A percentile compares a stretch with the other conserved stretches of the same genome.
Evolutionary conservation across 306 rosid genomes (phyloP).

Genomic region (Hippophae rhamnoides): DNA sequence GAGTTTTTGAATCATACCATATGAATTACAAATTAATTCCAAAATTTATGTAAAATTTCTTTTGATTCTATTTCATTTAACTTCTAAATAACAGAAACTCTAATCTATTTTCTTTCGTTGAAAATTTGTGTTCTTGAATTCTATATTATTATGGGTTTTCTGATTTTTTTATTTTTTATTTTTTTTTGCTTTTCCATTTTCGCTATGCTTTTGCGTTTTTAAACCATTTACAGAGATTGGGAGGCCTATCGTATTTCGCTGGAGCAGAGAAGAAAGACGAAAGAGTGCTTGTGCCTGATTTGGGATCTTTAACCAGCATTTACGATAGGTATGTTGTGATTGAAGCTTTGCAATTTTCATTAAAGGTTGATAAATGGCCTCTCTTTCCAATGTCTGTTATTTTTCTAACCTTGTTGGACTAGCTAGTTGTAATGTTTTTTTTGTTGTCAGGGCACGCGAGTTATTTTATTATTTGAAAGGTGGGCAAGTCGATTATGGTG

Average conservation of each 20-base stretch:
- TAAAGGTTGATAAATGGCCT: neutral
- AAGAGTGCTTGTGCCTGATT: slow-evolving; percentile 97
- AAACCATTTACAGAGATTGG: slow-evolving; percentile 45
- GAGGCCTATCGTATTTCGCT: slow-evolving; percentile 76
- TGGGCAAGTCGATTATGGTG: slow-evolving; percentile 89
- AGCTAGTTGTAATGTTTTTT: neutral
- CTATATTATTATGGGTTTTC: neutral
- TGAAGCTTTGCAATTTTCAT: neutral
- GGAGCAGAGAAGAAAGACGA: slow-evolving; percentile 98
- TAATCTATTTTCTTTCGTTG: no score
- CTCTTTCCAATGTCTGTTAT: neutral
- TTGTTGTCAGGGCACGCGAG: slow-evolving; percentile 69
- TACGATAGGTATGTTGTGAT: slow-evolving; percentile 51
- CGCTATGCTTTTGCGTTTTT: neutral
- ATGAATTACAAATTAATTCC: no score
- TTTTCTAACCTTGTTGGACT: neutral
- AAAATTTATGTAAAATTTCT: no score
- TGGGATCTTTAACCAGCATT: slow-evolving; percentile 87
- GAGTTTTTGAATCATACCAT: no score
- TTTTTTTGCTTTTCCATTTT: neutral
- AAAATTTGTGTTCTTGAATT: neutral
- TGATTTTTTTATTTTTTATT: neutral
- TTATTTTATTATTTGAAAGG: slow-evolving; percentile 95
- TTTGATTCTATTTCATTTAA: no score
- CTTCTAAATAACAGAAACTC: no score